Conservation (phyloP, 2,329 filamentous ascomycete species). For the Paraphoma sp. region DNA sequence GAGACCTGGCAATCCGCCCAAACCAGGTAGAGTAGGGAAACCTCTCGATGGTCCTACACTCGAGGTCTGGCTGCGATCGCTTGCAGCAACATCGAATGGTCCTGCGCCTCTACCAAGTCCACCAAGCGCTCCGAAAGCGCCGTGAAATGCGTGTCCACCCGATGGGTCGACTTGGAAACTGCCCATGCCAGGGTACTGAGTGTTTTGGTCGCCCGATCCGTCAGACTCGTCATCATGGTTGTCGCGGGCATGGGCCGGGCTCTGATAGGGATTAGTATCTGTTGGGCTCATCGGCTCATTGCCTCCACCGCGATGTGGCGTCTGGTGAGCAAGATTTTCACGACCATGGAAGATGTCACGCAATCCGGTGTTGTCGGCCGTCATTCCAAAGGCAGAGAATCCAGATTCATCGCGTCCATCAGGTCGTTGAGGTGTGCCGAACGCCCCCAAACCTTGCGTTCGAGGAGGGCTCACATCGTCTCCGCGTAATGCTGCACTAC, state of each 20-base stretch:
- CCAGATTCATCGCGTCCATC: conserved; percentile 64
- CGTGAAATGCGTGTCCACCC: conserved; percentile 50
- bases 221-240: conserved; percentile 68
- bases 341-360: conserved; percentile 64
- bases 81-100: conserved; percentile 66
- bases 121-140: conserved; percentile 64
- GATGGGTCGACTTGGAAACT: conserved; percentile 59
- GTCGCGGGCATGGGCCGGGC: conserved; percentile 77
- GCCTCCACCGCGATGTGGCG: conserved; percentile 54
- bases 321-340: conserved; percentile 64
- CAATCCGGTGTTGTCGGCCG: conserved; percentile 62
- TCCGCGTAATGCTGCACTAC: conserved; percentile 76
- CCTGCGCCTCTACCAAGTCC: conserved; percentile 54
- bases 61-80: conserved; percentile 91
- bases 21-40: conserved; percentile 68
- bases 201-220: conserved; percentile 60
- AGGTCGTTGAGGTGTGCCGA: conserved; percentile 52
- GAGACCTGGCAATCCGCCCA: conserved; percentile 62
- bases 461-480: conserved; percentile 70
- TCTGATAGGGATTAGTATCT: conserved; percentile 95
- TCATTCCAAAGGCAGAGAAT: conserved; percentile 67
- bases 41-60: conserved; percentile 78
- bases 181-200: conserved; percentile 59
- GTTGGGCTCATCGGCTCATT: conserved; percentile 86
- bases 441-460: conserved; percentile 53